These are phyloP conservation scores for Ustilago trichophora DNA, from an alignment of 1,284 basidiomycete species.

Conservation along the genomic window DNA sequence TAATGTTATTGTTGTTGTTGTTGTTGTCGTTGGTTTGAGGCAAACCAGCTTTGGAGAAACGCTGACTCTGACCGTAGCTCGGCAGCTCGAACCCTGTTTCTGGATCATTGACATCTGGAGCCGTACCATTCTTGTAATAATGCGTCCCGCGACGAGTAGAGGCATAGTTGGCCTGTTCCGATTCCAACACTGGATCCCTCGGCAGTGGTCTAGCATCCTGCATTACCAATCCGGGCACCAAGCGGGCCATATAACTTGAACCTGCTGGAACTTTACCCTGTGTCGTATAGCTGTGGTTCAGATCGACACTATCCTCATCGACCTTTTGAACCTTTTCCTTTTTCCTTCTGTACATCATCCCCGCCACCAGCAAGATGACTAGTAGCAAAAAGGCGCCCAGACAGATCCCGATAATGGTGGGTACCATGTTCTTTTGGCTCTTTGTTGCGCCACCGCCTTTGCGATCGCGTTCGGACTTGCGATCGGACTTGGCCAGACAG, in stretches of 20 bases:
- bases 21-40: no score
- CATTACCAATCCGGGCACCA: slow-evolving; percentile 37
- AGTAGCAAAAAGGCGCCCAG: slow-evolving; percentile 27
- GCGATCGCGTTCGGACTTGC: not conserved
- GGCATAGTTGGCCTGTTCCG: slow-evolving; percentile 24
- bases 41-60: not conserved
- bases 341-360: slow-evolving; percentile 27
- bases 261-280: slow-evolving; percentile 11
- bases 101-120: not conserved
- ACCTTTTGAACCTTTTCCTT: slow-evolving; percentile 19
- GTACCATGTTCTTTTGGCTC: slow-evolving; percentile 21
- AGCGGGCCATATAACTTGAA: slow-evolving; percentile 27
- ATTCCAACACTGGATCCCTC: slow-evolving; percentile 11
- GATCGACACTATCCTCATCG: slow-evolving; percentile 19
- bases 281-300: slow-evolving; percentile 4
- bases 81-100: slow-evolving; percentile 1
- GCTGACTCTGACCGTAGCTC: slow-evolving; percentile 4
- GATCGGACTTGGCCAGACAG: slow-evolving; percentile 7
- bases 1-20: no score
- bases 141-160: slow-evolving; percentile 15
- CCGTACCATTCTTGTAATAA: slow-evolving; percentile 4
- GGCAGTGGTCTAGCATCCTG: slow-evolving; percentile 25
- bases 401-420: slow-evolving; percentile 28
- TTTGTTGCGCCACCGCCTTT: no score
- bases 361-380: slow-evolving; percentile 14